These are phyloP conservation scores for Cenchrus purpureus DNA, from an alignment of 176 grass and related monocot species.

Conservation along the genomic window DNA sequence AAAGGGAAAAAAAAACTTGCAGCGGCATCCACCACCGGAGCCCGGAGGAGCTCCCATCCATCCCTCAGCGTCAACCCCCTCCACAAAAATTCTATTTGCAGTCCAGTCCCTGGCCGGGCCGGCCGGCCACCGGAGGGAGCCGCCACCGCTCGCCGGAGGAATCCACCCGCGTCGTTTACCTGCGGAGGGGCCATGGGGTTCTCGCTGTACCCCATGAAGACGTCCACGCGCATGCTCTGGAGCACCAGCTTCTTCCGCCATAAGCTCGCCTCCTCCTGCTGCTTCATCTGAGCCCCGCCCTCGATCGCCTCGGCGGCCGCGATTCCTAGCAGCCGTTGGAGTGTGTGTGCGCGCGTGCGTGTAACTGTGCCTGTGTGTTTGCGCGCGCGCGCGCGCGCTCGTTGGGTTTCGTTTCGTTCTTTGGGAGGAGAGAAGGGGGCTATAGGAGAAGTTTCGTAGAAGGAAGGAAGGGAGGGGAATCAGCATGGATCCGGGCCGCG, in stretches of 20 bases:
- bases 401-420: constrained; percentile 47
- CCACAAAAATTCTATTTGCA: not conserved
- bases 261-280: constrained; percentile 60
- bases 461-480: not conserved
- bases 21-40: constrained; percentile 12
- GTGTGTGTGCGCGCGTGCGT: not conserved
- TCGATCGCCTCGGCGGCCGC: constrained; percentile 37
- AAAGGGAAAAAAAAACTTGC: not conserved
- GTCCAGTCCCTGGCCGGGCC: constrained; percentile 5
- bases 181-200: constrained; percentile 78
- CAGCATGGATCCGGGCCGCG: constrained; percentile 60
- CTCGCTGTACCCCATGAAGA: constrained; percentile 80
- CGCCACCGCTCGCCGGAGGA: constrained; percentile 39
- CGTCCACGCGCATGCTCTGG: constrained; percentile 71
- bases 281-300: constrained; percentile 39
- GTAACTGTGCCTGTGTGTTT: no score
- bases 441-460: not conserved
- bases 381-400: not conserved
- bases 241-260: constrained; percentile 88
- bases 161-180: not conserved
- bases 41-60: not conserved
- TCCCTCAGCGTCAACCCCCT: not conserved
- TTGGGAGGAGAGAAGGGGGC: not conserved
- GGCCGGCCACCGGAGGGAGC: constrained; percentile 42
- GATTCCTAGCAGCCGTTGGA: constrained; percentile 34